A percentile compares a stretch with the other conserved stretches of the same genome.
Evolutionary conservation across 495 filamentous ascomycete species (phyloP).

Genomic region (Aspergillus affinis): DNA sequence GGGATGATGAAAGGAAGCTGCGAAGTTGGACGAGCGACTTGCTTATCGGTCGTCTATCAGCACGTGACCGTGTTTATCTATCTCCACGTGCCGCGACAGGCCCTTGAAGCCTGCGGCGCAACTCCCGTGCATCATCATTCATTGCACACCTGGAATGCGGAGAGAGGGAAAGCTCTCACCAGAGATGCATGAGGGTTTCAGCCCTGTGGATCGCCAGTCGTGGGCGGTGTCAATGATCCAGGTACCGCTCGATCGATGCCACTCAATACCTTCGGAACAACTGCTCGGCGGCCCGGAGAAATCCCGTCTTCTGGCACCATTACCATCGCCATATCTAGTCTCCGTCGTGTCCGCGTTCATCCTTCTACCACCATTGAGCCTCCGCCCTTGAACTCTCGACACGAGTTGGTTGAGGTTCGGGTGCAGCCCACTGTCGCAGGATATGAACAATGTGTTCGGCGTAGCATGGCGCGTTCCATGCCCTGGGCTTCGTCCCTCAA

Average conservation of each 20-base stretch:
- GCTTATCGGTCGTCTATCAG: slow-evolving; percentile 13
- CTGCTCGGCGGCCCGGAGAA: slow-evolving; percentile 18
- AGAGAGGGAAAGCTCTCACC: no score
- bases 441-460: slow-evolving; percentile 51
- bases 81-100: slow-evolving; percentile 3
- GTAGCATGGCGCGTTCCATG: slow-evolving; percentile 48
- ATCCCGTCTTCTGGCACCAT: background rate
- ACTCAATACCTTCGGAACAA: slow-evolving; percentile 18
- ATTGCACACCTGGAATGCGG: no score
- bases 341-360: background rate
- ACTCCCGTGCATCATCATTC: no score
- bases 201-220: no score
- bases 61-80: slow-evolving; percentile 12
- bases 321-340: background rate
- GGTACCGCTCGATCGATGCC: background rate
- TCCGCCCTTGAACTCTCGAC: background rate
- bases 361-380: background rate
- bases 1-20: slow-evolving; percentile 1
- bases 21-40: background rate
- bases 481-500: slow-evolving; percentile 36
- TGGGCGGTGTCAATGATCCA: no score
- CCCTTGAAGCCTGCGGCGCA: no score
- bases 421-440: slow-evolving; percentile 26
- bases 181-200: no score
- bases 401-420: slow-evolving; percentile 1